phyloP scores from a whole-genome alignment of 2,329 filamentous ascomycete genomes.

The Colletotrichum tabaci region DNA sequence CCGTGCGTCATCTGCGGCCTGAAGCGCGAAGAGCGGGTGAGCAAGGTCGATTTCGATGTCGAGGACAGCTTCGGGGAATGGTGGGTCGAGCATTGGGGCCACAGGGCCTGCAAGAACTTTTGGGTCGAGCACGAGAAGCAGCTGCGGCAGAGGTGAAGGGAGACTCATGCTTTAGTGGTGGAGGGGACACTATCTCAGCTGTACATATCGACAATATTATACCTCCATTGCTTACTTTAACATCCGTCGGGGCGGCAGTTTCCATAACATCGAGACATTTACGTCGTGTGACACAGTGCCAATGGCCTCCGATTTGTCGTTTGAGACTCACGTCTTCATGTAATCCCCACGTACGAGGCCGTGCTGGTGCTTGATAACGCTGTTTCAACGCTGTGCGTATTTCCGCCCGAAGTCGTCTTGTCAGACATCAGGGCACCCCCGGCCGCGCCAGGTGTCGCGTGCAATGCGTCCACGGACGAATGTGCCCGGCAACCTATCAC shows the following conservation, averaged over 20 bases:
- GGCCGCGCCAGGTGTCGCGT: conserved; percentile 9
- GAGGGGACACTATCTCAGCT: not conserved
- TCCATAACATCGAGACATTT: not conserved
- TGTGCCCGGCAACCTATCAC: conserved; percentile 9
- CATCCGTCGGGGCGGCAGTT: conserved; percentile 1
- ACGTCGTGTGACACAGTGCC: conserved; percentile 8
- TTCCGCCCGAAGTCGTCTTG: conserved; percentile 12
- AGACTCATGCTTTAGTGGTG: not conserved
- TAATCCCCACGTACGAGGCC: too few species aligned
- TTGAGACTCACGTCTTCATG: not conserved
- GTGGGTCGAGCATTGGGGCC: conserved; percentile 94
- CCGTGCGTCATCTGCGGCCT: conserved; percentile 89
- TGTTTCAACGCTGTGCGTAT: conserved; percentile 4
- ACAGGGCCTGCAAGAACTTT: conserved; percentile 84
- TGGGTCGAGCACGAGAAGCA: conserved; percentile 84
- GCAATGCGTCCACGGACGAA: conserved; percentile 2
- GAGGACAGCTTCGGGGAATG: conserved; percentile 96
- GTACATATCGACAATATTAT: conserved; percentile 33
- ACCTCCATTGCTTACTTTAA: conserved; percentile 24
- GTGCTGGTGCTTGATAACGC: not conserved
- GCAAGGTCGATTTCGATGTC: conserved; percentile 81
- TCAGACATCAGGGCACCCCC: conserved; percentile 13
- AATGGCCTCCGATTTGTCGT: not conserved
- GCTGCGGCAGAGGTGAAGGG: conserved; percentile 75
- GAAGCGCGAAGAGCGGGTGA: conserved; percentile 87